A percentile compares a stretch with the other conserved stretches of the same genome.
phyloP scores from a whole-genome alignment of 2,329 filamentous ascomycete genomes.

The Pseudodiploospora longispora region DNA sequence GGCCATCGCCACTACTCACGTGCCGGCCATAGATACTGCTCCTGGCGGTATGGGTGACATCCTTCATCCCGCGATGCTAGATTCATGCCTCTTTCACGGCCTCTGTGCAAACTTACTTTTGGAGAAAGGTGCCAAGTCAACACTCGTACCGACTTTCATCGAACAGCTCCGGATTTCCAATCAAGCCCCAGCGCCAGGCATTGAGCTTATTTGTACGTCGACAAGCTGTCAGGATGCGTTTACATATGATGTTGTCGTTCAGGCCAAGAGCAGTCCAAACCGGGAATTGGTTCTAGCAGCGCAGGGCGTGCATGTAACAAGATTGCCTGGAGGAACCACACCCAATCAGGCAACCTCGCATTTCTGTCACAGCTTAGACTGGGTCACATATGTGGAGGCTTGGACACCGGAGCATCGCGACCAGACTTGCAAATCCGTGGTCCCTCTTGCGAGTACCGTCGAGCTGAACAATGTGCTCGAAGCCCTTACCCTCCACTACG shows the following conservation, averaged over 20 bases:
- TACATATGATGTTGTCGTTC: background rate
- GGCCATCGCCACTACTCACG: background rate
- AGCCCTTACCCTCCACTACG: background rate
- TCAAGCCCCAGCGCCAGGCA: background rate
- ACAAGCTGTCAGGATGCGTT: background rate
- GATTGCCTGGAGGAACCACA: constrained; percentile 3
- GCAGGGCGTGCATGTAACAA: constrained; percentile 5
- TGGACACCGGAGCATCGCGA: constrained; percentile 6
- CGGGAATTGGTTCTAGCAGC: constrained; percentile 5
- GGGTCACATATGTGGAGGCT: constrained; percentile 8
- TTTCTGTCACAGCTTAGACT: constrained; percentile 6
- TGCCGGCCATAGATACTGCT: background rate
- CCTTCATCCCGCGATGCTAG: constrained; percentile 2
- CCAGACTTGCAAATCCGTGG: constrained; percentile 1
- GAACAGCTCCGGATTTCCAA: constrained; percentile 3
- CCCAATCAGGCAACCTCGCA: background rate
- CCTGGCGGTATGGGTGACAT: constrained; percentile 3
- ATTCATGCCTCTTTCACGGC: constrained; percentile 1
- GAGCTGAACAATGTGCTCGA: background rate
- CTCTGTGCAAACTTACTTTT: constrained; percentile 4
- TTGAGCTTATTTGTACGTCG: background rate
- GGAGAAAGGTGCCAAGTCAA: constrained; percentile 4
- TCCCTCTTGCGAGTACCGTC: background rate
- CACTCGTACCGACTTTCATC: constrained; percentile 10
- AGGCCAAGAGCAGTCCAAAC: background rate